Evolutionary conservation across 768 basidiomycete genomes (phyloP), one percentile per base, ranked within the genome.

Genomic region (Galerina marginata): DNA sequence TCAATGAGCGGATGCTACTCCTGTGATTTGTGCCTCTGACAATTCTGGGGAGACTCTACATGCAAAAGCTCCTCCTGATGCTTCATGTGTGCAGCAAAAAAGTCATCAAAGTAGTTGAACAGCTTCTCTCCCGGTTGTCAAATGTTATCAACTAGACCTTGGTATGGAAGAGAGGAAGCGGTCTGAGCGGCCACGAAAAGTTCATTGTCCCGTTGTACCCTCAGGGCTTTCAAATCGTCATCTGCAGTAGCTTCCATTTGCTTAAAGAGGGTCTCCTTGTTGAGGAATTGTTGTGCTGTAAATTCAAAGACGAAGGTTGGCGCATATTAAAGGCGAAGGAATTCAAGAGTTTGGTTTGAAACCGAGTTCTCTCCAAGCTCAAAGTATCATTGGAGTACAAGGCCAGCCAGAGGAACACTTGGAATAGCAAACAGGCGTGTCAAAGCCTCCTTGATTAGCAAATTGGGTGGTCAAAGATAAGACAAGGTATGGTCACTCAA

Each of bases 391-490:
- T 39, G 29, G 2, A 60, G n/a, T 23, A 66, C 43, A 12, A 60
- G 29, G 3, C 44, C 42, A 9, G 46, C 52, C 4, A 63, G 23
- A 14, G 61, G 51, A 14, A 46, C 10, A 16, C 40, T 53, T 14
- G 58, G 53, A 23, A 44, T 16, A 6, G 10, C 11, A 23, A 60
- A 47, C 3, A 56, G 26, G 1, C 49, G 6, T 2, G 45, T 60
- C 11, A 66, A 23, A 23, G 61, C 61, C n/a, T 57, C 29, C 26
- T 60, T 46, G 25, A 66, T 7, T 12, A 62, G 15, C 0, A 38
- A 16, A 4, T 40, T 25, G 9, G 65, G 65, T 15, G 61, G 65
- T 7, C 25, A 14, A 26, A 66, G 52, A 38, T 45, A 52, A 7
- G 9, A 15, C 4, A 60, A 42, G 2, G 16, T 16, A 23, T 12